These are phyloP conservation scores for Eucalyptus marginata DNA, from an alignment of 345 rosid species.

Conservation along the genomic window DNA sequence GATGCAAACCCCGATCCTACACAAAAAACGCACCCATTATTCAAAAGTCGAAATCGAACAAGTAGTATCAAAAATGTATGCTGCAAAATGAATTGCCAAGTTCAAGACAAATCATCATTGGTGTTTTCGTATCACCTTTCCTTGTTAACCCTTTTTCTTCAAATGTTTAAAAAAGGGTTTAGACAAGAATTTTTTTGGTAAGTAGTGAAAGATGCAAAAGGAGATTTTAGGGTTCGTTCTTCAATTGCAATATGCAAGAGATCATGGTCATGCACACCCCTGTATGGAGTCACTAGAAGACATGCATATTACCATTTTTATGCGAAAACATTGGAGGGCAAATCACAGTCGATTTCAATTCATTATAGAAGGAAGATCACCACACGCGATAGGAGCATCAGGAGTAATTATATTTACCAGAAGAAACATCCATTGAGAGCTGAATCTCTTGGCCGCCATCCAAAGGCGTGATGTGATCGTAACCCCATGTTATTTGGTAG, in stretches of 20 bases:
- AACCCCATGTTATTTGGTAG: constrained; percentile 34
- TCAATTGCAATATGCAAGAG: background rate
- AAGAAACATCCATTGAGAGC: constrained; percentile 38
- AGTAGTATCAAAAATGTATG: background rate
- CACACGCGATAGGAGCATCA: background rate
- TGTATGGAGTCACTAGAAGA: background rate
- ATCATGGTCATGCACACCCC: background rate
- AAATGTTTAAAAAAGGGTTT: background rate
- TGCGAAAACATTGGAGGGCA: background rate
- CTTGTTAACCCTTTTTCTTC: background rate
- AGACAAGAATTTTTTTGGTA: background rate
- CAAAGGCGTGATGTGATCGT: constrained; percentile 3
- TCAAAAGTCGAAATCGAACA: background rate
- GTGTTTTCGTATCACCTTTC: background rate
- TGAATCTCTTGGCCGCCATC: constrained; percentile 20
- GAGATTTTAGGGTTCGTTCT: background rate
- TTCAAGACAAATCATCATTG: background rate
- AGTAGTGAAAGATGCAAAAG: background rate
- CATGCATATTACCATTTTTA: background rate
- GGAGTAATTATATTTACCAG: constrained; percentile 14
- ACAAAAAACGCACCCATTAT: background rate
- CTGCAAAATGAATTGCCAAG: no score
- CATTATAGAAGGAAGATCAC: background rate
- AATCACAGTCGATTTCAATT: background rate
- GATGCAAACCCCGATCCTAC: background rate